Evolutionary conservation across 1,284 basidiomycete genomes (phyloP), one percentile per base, ranked within the genome.

Genomic region (Wolfiporia cocos): DNA sequence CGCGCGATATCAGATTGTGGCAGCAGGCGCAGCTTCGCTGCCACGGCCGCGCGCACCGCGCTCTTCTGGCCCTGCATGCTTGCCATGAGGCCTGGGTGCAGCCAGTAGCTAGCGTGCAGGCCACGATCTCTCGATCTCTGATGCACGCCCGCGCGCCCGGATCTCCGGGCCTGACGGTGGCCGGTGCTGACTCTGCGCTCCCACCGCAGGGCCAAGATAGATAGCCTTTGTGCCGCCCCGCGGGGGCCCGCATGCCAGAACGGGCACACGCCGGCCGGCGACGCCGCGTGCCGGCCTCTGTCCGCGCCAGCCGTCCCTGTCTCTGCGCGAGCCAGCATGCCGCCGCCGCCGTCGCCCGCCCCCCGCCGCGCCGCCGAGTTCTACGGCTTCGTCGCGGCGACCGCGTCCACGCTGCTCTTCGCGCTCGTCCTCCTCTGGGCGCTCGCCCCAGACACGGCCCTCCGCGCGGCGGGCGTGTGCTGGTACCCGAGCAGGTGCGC

Each of bases 401-500:
- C 86, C 7, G 78, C 81, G 0, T 92, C 89, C 1, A 85, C 77
- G 47, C 65, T 92, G 24, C 62, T 79, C 4, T 92, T 86, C 55
- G 64, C 72, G 39, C 54, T 85, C 14, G 92, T 87, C 58, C 57
- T 91, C 19, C 64, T 88, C 5, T 93, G 76, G 76, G 74, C 70
- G 6, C 58, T 76, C 47, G 59, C 71, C 14, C 76, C 76, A 2
- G 62, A 69, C 42, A 57, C 60, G 20, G 78, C 69, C 59, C 80
- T 92, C 43, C 49, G 74, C 38, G 67, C 65, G 57, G 57, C 78
- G 12, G 88, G 89, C 14, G 74, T 92, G 47, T 69, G 74, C 4
- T 93, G 90, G 90, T 91, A 92, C 60, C 91, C 91, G n/a, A 88
- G 73, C 57, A 71, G 89, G 91, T 89, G 47, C 55, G 78, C 47